These are phyloP conservation scores for Boletus calvinii DNA, from an alignment of 1,284 basidiomycete species.

Conservation along the genomic window DNA sequence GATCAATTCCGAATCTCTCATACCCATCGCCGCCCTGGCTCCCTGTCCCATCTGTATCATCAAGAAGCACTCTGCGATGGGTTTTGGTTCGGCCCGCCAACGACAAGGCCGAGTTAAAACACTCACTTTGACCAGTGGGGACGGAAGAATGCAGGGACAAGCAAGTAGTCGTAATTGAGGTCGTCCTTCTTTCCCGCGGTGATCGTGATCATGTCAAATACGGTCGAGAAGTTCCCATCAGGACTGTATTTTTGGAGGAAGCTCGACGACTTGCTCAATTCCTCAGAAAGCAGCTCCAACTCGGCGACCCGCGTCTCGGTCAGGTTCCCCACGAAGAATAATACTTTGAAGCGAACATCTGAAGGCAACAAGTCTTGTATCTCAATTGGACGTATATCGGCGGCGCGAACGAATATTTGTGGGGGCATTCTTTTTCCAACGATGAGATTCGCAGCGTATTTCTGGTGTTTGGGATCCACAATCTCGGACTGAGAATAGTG, in stretches of 20 bases:
- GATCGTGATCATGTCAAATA: neutral
- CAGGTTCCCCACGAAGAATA: conserved; percentile 65
- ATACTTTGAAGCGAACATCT: conserved; percentile 71
- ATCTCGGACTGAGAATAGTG: conserved; percentile 58
- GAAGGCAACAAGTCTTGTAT: conserved; percentile 69
- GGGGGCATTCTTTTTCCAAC: conserved; percentile 63
- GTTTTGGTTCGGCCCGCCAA: neutral
- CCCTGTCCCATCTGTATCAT: conserved; percentile 37
- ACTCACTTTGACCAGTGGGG: neutral
- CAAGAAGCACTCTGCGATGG: conserved; percentile 11
- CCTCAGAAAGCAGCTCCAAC: neutral
- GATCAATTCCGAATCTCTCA: conserved; percentile 46
- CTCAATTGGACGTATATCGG: conserved; percentile 62
- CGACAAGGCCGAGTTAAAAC: neutral
- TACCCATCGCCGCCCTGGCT: conserved; percentile 43
- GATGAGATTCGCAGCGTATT: conserved; percentile 41
- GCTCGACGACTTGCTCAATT: neutral
- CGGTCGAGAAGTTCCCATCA: neutral
- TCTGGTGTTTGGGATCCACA: conserved; percentile 45
- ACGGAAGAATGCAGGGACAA: neutral
- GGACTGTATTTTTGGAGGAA: neutral
- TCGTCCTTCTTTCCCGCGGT: neutral
- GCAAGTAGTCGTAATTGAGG: conserved; percentile 17
- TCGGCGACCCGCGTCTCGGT: conserved; percentile 24
- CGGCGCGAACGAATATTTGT: conserved; percentile 58